Evolutionary conservation across 345 rosid genomes (phyloP), one percentile per base, ranked within the genome.

Genomic region (Acer campestre): DNA sequence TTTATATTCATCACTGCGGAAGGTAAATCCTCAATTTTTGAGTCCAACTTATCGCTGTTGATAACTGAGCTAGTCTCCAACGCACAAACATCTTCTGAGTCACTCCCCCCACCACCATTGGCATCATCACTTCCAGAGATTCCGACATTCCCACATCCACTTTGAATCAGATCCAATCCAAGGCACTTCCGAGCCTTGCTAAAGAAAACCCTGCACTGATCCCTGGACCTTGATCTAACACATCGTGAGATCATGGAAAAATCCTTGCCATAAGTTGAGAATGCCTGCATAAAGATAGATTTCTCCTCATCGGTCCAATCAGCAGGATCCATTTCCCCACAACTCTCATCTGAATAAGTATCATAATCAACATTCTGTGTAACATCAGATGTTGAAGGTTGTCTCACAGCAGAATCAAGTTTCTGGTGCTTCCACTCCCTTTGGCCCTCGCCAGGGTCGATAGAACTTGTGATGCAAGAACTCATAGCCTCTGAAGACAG

Each of bases 291-390:
- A 84, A 96, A 91, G 67, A 85, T 75, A 68, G 89, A 86, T 79
- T 92, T 92, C 78, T 96, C 99, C 83, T 88, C 90, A 75, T 96
- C 98, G 6, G 97, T 94, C 99, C 98, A 96, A 80, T 90, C 94
- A 80, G 88, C 58, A 72, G 94, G 86, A 77, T 88, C 97, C 85
- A 90, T 87, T 79, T 93, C 97, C 80, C 93, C 98, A 76, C 94
- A 90, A 80, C 99, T 94, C 79, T 96, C 98, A 80, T 92, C 98
- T 6, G 98, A 94, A 65, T 93, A 94, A 40, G 94, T 90, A 79
- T 92, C 98, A 77, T 91, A 94, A 75, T 89, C 99, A 71, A 84
- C 80, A 82, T 80, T 91, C 76, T 86, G 90, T 42, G 85, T 81
- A 76, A 85, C 83, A 71, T 91, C 95, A 79, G 93, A 88, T 68